These are phyloP conservation scores for Coemansia sp. DNA, from an alignment of 192 early-diverging fungal genomes.

Conservation along the genomic window DNA sequence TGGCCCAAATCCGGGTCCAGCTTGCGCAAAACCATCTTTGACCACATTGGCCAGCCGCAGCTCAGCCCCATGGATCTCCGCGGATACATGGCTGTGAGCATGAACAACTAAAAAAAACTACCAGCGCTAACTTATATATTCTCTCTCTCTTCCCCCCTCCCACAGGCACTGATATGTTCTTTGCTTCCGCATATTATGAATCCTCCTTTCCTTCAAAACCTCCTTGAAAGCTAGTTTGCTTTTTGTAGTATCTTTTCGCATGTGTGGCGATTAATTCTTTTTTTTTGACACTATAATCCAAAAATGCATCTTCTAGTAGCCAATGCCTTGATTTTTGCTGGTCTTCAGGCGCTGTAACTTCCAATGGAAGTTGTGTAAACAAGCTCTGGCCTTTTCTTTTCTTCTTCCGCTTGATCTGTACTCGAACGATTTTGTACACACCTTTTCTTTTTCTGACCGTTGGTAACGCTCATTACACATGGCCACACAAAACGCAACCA, in stretches of 20 bases:
- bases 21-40: conserved; percentile 47
- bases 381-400: too few relatives aligned
- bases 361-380: too few relatives aligned
- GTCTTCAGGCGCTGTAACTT: too few relatives aligned
- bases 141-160: background rate
- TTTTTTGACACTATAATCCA: too few relatives aligned
- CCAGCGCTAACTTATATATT: background rate
- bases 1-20: conserved; percentile 46
- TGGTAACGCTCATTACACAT: too few relatives aligned
- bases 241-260: background rate
- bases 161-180: background rate
- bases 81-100: conserved; percentile 47
- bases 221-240: background rate
- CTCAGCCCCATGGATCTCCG: conserved; percentile 50
- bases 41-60: conserved; percentile 44
- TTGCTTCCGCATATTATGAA: background rate
- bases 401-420: too few relatives aligned
- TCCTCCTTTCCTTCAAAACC: background rate
- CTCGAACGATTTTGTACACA: too few relatives aligned
- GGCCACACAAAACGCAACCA: too few relatives aligned
- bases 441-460: too few relatives aligned
- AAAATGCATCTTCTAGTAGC: too few relatives aligned
- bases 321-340: too few relatives aligned
- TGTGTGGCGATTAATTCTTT: background rate
- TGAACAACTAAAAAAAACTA: conserved; percentile 31